Percentiles rank a stretch among this genome's conserved stretches.
phyloP scores from a whole-genome alignment of 2,329 filamentous ascomycete species.

The Didymella sp. region DNA sequence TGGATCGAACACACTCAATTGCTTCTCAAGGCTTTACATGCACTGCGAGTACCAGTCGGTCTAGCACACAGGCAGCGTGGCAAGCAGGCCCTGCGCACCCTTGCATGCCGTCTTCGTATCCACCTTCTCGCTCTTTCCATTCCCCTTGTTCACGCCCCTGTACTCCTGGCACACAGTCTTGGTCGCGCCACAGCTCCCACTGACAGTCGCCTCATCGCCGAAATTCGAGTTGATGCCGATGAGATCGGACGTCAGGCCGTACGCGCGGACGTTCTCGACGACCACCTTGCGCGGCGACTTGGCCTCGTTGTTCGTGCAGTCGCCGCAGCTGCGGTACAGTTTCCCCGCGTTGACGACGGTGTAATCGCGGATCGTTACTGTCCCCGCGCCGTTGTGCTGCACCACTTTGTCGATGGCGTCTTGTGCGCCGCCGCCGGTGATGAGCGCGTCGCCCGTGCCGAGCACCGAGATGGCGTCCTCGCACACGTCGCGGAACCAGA shows the following conservation, averaged over 20 bases:
- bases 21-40: neutral
- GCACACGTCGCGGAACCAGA: constrained; percentile 43
- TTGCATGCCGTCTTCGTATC: constrained; percentile 22
- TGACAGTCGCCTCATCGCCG: constrained; percentile 55
- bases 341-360: constrained; percentile 57
- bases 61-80: constrained; percentile 27
- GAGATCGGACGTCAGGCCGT: constrained; percentile 49
- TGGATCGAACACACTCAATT: neutral
- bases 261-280: constrained; percentile 52
- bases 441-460: constrained; percentile 40
- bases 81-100: constrained; percentile 28
- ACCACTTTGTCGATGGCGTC: constrained; percentile 47
- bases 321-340: constrained; percentile 58
- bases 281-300: constrained; percentile 53
- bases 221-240: constrained; percentile 59
- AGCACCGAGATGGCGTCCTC: constrained; percentile 43
- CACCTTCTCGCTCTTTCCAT: constrained; percentile 24
- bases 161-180: constrained; percentile 34
- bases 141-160: constrained; percentile 34
- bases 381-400: constrained; percentile 47
- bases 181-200: constrained; percentile 47
- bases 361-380: constrained; percentile 47
- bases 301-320: constrained; percentile 52
- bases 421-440: constrained; percentile 46
- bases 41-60: constrained; percentile 56